A percentile compares a stretch with the other conserved stretches of the same genome.
These are phyloP conservation scores for Melastoma malabathricum DNA, from an alignment of 345 rosid genomes.

Conservation along the genomic window DNA sequence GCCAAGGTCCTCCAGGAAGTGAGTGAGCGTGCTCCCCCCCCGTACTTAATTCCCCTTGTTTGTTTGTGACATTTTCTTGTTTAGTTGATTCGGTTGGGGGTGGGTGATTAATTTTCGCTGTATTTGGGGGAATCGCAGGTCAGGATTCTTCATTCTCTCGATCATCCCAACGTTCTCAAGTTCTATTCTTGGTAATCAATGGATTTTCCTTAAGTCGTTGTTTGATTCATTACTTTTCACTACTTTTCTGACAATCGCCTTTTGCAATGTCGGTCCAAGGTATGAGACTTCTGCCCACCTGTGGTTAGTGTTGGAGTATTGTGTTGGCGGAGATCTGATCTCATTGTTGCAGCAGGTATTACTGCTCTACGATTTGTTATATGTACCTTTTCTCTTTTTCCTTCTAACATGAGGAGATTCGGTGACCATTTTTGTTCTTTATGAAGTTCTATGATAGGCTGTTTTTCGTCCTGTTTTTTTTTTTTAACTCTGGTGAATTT, in stretches of 20 bases:
- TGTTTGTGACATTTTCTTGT: background rate
- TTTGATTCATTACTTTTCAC: no score
- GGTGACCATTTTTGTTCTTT: no score
- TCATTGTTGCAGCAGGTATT: constrained; percentile 75
- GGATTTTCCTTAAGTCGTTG: no score
- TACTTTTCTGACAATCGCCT: no score
- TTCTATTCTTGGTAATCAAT: constrained; percentile 88
- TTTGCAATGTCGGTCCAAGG: no score
- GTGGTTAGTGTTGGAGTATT: constrained; percentile 96
- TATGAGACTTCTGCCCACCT: constrained; percentile 87
- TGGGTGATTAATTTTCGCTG: background rate
- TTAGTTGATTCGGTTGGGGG: background rate
- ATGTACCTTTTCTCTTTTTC: no score
- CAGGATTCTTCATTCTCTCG: constrained; percentile 71
- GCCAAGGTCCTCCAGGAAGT: constrained; percentile 94
- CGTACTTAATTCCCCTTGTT: background rate
- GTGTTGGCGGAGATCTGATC: constrained; percentile 93
- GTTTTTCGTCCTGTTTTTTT: no score
- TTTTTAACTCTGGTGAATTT: no score
- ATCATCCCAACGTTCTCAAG: constrained; percentile 68
- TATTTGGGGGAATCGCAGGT: constrained; percentile 35
- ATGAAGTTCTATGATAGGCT: no score
- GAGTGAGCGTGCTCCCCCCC: constrained; percentile 5
- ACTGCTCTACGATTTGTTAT: background rate
- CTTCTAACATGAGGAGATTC: no score